A percentile compares a stretch with the other conserved stretches of the same genome.
phyloP scores from a whole-genome alignment of 768 basidiomycete genomes.

The Pleurotus tuber-regium region DNA sequence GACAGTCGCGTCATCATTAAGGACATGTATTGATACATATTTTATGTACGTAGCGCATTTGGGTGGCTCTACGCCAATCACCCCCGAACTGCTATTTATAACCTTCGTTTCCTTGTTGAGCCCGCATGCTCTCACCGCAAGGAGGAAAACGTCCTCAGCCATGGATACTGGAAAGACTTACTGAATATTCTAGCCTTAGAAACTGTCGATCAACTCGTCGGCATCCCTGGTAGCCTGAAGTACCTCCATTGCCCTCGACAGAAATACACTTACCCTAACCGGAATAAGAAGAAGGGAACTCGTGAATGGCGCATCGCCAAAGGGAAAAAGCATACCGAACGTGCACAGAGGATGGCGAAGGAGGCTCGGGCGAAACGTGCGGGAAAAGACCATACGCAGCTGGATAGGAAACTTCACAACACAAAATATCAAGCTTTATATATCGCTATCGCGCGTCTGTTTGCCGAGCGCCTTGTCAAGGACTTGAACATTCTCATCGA shows the following conservation, averaged over 20 bases:
- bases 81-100: constrained; percentile 65
- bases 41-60: constrained; percentile 40
- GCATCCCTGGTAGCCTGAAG: constrained; percentile 15
- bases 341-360: constrained; percentile 21
- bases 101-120: constrained; percentile 51
- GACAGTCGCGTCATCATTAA: background rate
- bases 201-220: constrained; percentile 45
- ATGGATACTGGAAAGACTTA: constrained; percentile 78
- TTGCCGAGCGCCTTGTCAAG: constrained; percentile 45
- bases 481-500: constrained; percentile 44
- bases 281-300: constrained; percentile 12
- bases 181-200: constrained; percentile 66
- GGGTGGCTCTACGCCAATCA: constrained; percentile 71
- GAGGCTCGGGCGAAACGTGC: constrained; percentile 22
- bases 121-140: constrained; percentile 41
- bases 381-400: constrained; percentile 27
- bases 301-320: constrained; percentile 22
- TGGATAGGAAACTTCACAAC: constrained; percentile 41
- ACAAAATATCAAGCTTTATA: constrained; percentile 62
- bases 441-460: constrained; percentile 58
- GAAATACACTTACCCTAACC: constrained; percentile 12
- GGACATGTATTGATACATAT: background rate
- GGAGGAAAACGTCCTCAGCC: constrained; percentile 28
- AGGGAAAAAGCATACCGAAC: constrained; percentile 16
- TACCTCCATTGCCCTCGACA: constrained; percentile 26